These are phyloP conservation scores for Populus trichocarpa DNA, from an alignment of 441 rosid species.

Conservation along the genomic window DNA sequence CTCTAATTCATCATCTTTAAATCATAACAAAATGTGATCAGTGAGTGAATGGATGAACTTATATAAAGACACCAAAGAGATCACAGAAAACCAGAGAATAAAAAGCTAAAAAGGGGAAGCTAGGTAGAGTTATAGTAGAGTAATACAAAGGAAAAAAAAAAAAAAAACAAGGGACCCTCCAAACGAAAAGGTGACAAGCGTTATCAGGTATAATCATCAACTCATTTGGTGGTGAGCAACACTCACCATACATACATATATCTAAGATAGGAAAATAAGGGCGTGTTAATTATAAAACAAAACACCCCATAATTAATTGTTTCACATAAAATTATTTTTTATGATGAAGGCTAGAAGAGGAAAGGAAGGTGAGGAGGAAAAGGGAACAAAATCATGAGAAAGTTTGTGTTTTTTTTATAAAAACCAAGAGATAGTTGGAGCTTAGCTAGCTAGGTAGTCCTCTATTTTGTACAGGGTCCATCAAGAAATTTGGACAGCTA, in stretches of 20 bases:
- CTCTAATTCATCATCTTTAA: constrained; percentile 25
- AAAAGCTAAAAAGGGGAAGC: constrained; percentile 7
- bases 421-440: constrained; percentile 28
- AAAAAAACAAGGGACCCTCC: constrained; percentile 27
- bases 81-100: constrained; percentile 15
- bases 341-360: background rate
- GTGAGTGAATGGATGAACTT: constrained; percentile 15
- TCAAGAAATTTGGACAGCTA: constrained; percentile 42
- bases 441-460: constrained; percentile 9
- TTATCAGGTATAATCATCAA: constrained; percentile 55
- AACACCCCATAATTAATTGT: background rate
- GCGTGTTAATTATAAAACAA: constrained; percentile 29
- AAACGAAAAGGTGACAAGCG: constrained; percentile 50
- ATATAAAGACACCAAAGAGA: constrained; percentile 16
- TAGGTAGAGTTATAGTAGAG: background rate
- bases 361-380: constrained; percentile 15
- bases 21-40: constrained; percentile 22
- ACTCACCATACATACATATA: constrained; percentile 23
- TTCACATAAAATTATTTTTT: background rate
- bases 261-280: constrained; percentile 21
- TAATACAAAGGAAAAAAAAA: background rate
- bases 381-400: constrained; percentile 3
- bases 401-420: constrained; percentile 22
- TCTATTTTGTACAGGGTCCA: constrained; percentile 16
- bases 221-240: constrained; percentile 61